phyloP scores from a whole-genome alignment of 805 yeast genomes.

The Yamadazyma paraphyllophila region DNA sequence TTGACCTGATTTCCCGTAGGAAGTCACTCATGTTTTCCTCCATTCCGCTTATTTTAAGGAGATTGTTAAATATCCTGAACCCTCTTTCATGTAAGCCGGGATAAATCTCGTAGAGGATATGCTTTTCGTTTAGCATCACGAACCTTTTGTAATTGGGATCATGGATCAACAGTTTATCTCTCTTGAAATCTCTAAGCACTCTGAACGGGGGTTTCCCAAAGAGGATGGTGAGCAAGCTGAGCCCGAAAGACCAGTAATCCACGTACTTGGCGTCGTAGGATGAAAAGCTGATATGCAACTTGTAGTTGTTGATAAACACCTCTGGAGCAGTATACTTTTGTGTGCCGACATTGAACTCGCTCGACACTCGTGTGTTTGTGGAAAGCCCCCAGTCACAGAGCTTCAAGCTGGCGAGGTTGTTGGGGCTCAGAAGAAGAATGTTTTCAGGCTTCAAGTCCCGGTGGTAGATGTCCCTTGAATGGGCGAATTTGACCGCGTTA shows the following conservation, averaged over 20 bases:
- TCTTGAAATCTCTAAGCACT: constrained; percentile 17
- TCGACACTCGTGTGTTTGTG: constrained; percentile 30
- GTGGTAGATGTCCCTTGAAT: constrained; percentile 59
- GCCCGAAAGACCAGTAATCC: constrained; percentile 57
- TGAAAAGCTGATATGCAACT: constrained; percentile 19
- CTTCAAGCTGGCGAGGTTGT: constrained; percentile 48
- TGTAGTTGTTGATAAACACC: constrained; percentile 23
- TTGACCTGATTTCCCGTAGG: constrained; percentile 21
- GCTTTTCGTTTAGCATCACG: constrained; percentile 33
- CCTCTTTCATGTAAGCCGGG: constrained; percentile 37
- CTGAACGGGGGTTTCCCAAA: constrained; percentile 56
- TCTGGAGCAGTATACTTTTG: constrained; percentile 63
- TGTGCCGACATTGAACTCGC: constrained; percentile 50
- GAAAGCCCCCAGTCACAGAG: constrained; percentile 77
- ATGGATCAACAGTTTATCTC: constrained; percentile 17
- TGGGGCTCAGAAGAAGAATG: constrained; percentile 38
- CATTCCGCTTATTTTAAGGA: constrained; percentile 36
- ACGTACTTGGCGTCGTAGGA: constrained; percentile 44
- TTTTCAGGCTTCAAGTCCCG: constrained; percentile 77
- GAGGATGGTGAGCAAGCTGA: constrained; percentile 47
- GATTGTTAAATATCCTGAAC: constrained; percentile 39
- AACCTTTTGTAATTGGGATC: constrained; percentile 48
- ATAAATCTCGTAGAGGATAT: constrained; percentile 48
- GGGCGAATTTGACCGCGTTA: constrained; percentile 54
- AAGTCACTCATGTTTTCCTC: constrained; percentile 30